Evolutionary conservation across 768 basidiomycete species (phyloP), one percentile per base, ranked within the genome.

Genomic region (Leccinellum albellum): DNA sequence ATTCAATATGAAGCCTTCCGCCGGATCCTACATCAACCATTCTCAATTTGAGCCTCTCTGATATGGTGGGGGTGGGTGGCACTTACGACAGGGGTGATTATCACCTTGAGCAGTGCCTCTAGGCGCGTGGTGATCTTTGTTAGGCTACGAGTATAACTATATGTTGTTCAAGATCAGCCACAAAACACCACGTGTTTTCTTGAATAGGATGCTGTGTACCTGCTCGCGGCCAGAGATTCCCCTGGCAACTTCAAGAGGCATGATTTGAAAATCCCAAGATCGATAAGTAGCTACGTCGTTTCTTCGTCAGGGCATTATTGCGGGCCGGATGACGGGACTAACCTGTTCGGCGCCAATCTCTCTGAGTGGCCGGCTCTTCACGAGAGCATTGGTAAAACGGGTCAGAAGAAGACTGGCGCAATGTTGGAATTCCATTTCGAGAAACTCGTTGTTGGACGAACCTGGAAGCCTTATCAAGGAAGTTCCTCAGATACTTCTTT

Each of bases 291-390:
- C 89, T 91, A 66, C 5, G 42, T 47, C 21, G 42, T 17, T 50
- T 45, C 64, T 71, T 35, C 35, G 23, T 60, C 31, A 50, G 44
- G 35, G 4, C 49, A 29, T 53, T 6, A 32, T 42, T 46, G 21
- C 20, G 23, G 24, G 32, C 20, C 12, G 6, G 17, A 44, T 26
- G 31, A 48, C 6, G 42, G 20, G 14, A 37, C 74, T 45, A 51
- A 89, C 91, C 82, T 98, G 96, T 73, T 99, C 96, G 4, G 96
- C 96, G 6, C 96, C 95, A 32, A 90, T 89, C 71, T 96, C 94
- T 67, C 87, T 85, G 62, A 99, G 74, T 5, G 97, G 97, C 42
- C 94, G 79, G 69, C 94, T 95, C 71, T 86, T 87, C 20, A 98
- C 94, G 32, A 98, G 78, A 0, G 89, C 82, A 63, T 91, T 89